Evolutionary conservation across 129 eudicot genomes (phyloP).

Genomic region (Flaveria bidentis): DNA sequence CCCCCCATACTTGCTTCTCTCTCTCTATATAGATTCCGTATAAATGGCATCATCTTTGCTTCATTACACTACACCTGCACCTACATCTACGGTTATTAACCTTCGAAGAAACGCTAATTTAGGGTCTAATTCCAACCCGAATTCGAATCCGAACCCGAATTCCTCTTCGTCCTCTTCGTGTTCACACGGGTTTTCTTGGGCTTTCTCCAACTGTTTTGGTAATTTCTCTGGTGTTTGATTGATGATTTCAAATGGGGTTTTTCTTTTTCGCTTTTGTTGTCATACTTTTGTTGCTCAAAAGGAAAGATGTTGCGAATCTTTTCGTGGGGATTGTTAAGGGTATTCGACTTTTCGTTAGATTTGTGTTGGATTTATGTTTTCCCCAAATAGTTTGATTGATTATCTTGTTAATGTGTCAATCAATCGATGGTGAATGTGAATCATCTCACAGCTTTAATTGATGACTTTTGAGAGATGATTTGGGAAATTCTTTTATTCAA

Average conservation of each 20-base stretch:
- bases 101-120: constrained; percentile 34
- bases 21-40: constrained; percentile 22
- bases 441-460: too few species aligned
- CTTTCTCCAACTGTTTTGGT: constrained; percentile 53
- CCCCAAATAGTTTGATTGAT: neutral
- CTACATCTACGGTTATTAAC: constrained; percentile 19
- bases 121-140: constrained; percentile 29
- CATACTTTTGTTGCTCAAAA: constrained; percentile 25
- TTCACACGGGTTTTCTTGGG: constrained; percentile 38
- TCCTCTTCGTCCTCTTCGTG: constrained; percentile 40
- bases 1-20: neutral
- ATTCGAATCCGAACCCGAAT: constrained; percentile 33
- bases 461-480: neutral
- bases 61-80: constrained; percentile 24
- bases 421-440: neutral
- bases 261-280: constrained; percentile 22
- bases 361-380: neutral
- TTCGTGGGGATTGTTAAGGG: neutral
- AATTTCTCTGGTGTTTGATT: neutral
- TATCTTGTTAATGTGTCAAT: neutral
- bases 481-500: neutral
- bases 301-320: constrained; percentile 34
- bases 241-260: neutral
- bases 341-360: neutral
- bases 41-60: constrained; percentile 48